Evolutionary conservation across 2,329 filamentous ascomycete species (phyloP), one percentile per base, ranked within the genome.

Genomic region (Alternaria rosae): DNA sequence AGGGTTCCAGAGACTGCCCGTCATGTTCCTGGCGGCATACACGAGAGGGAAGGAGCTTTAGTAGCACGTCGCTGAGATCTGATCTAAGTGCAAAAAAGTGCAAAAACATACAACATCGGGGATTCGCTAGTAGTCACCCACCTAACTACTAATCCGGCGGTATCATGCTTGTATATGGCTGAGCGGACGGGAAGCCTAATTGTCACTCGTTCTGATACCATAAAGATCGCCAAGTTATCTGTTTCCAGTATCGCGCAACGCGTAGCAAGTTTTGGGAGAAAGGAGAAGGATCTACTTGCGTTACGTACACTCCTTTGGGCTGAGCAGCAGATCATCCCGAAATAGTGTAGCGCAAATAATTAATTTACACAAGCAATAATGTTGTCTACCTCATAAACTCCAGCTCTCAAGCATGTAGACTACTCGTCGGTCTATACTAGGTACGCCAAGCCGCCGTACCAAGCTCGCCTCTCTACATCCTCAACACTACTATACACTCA

Each of bases 391-490:
- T 59, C 41, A 56, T 53, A 21, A 59, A 56, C 20, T 57, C 53
- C 47, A 57, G 61, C 56, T 63, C 52, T 59, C 15, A 59, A 63
- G 21, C 60, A 63, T 59, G 61, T 62, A 25, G 60, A 62, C 56
- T 56, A 59, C 61, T 48, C 35, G 23, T 63, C 47, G 60, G 47
- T 56, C 52, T 59, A 63, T 57, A 15, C 52, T 59, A 42, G 26
- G 61, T 11, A 59, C 53, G 59, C 56, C 47, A 47, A 63, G 61
- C 61, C 47, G 52, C 61, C 61, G 53, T 54, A 63, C 61, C 57
- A 17, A 63, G 61, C 25, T 63, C 53, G 61, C 53, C 57, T 63
- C 57, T 63, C 61, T 59, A 59, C 47, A 55, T 59, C 61, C 61
- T 60, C 53, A 52, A 60, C 53, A 57, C 53, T 60, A n/a, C 28